Percentiles rank a stretch among this genome's conserved stretches.
These are phyloP conservation scores for Linum usitatissimum DNA, from an alignment of 345 rosid species.

Conservation along the genomic window DNA sequence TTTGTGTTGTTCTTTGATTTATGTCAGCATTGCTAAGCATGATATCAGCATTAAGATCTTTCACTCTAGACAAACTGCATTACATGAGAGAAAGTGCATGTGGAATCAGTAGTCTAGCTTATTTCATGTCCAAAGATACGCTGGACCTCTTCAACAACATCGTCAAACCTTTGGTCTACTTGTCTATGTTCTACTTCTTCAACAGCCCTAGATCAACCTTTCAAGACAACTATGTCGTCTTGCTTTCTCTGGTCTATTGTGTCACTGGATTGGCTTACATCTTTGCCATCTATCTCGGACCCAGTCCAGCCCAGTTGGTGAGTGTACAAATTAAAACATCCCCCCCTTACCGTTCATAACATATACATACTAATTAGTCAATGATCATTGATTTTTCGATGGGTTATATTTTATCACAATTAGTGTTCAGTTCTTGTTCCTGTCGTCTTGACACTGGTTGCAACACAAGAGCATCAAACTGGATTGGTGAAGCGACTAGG, in stretches of 20 bases:
- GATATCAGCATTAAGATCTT: constrained; percentile 71
- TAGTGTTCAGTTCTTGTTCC: constrained; percentile 87
- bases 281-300: constrained; percentile 55
- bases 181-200: constrained; percentile 90
- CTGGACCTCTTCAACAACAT: constrained; percentile 57
- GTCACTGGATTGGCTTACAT: constrained; percentile 78
- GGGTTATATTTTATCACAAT: constrained; percentile 4
- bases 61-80: constrained; percentile 59
- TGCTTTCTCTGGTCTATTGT: constrained; percentile 72
- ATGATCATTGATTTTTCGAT: background rate
- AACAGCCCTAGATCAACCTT: constrained; percentile 78
- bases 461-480: constrained; percentile 46
- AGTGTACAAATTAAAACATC: background rate
- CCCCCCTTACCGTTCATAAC: too few relatives aligned
- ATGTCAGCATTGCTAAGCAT: constrained; percentile 65
- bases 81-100: constrained; percentile 69
- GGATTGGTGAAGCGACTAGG: constrained; percentile 36
- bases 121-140: constrained; percentile 73
- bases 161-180: constrained; percentile 68
- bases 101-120: constrained; percentile 75
- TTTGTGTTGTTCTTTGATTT: too few relatives aligned
- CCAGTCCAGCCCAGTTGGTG: constrained; percentile 83
- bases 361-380: too few relatives aligned
- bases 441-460: constrained; percentile 66
- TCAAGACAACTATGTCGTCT: constrained; percentile 50